Conservation (phyloP, 495 filamentous ascomycete genomes). For the Talaromyces wortmannii region DNA sequence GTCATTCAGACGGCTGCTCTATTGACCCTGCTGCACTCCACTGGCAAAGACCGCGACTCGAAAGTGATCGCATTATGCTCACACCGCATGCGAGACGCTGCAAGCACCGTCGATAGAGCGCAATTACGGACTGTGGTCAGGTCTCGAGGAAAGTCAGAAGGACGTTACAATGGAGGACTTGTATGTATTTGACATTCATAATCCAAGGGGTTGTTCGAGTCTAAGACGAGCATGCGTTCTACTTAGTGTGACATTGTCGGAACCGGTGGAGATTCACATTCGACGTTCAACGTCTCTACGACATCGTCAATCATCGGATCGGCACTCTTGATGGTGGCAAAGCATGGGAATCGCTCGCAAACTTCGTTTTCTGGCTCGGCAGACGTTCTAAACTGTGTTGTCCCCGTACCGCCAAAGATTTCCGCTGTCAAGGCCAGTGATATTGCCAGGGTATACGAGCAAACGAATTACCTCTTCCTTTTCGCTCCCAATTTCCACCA, state of each 20-base stretch:
- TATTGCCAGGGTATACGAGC: constrained; percentile 60
- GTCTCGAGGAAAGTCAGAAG: constrained; percentile 50
- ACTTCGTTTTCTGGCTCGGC: constrained; percentile 94
- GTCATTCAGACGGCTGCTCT: constrained; percentile 78
- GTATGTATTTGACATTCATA: constrained; percentile 30
- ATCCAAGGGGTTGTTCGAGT: not conserved
- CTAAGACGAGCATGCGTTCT: not conserved
- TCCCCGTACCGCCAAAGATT: constrained; percentile 65
- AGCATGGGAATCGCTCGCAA: constrained; percentile 94
- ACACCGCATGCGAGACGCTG: constrained; percentile 60
- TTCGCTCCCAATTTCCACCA: constrained; percentile 97
- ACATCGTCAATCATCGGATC: constrained; percentile 90
- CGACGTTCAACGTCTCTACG: constrained; percentile 96
- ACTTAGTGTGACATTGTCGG: constrained; percentile 90
- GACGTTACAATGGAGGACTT: constrained; percentile 63
- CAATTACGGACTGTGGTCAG: constrained; percentile 52
- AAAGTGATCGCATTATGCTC: constrained; percentile 77
- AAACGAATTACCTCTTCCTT: constrained; percentile 88
- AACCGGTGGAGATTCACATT: constrained; percentile 92
- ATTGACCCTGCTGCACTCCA: constrained; percentile 83
- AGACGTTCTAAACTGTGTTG: constrained; percentile 72
- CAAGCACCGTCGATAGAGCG: constrained; percentile 55
- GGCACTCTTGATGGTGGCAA: constrained; percentile 71
- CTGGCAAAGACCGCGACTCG: constrained; percentile 66
- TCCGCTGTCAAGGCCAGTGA: constrained; percentile 61